phyloP scores from a whole-genome alignment of 2,329 filamentous ascomycete genomes.

The Myriosclerotinia scirpicola region DNA sequence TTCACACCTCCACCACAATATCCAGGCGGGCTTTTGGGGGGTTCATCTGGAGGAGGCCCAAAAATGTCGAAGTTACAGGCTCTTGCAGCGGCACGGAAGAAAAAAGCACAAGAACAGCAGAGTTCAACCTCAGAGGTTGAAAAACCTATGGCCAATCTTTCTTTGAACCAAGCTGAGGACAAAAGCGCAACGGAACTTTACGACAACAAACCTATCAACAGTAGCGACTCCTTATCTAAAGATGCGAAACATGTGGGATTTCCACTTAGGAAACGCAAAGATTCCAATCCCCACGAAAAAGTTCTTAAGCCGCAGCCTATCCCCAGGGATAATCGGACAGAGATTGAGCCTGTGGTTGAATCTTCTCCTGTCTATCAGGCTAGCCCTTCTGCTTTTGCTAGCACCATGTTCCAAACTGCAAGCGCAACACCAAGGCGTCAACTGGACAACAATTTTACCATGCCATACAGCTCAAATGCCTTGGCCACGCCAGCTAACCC shows the following conservation, averaged over 20 bases:
- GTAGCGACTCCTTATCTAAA: constrained; percentile 12
- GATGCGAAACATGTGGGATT: constrained; percentile 32
- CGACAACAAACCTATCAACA: neutral
- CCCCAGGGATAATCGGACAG: constrained; percentile 11
- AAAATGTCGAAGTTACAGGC: constrained; percentile 91
- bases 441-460: constrained; percentile 38
- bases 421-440: constrained; percentile 26
- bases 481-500: constrained; percentile 52
- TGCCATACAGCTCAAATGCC: constrained; percentile 44
- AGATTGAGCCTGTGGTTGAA: constrained; percentile 21
- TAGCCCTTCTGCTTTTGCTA: constrained; percentile 44
- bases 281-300: constrained; percentile 40
- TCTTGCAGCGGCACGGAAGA: constrained; percentile 80
- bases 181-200: neutral
- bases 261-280: constrained; percentile 39
- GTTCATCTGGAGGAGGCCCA: constrained; percentile 60
- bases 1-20: constrained; percentile 61
- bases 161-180: constrained; percentile 21
- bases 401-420: constrained; percentile 46
- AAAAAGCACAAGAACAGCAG: constrained; percentile 69
- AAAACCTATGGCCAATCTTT: constrained; percentile 35
- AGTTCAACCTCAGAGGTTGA: constrained; percentile 30
- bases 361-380: constrained; percentile 35
- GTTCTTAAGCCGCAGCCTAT: constrained; percentile 26
- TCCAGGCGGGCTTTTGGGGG: constrained; percentile 73